Evolutionary conservation across 495 filamentous ascomycete genomes (phyloP).

Genomic region (Aspergillus ostianus): DNA sequence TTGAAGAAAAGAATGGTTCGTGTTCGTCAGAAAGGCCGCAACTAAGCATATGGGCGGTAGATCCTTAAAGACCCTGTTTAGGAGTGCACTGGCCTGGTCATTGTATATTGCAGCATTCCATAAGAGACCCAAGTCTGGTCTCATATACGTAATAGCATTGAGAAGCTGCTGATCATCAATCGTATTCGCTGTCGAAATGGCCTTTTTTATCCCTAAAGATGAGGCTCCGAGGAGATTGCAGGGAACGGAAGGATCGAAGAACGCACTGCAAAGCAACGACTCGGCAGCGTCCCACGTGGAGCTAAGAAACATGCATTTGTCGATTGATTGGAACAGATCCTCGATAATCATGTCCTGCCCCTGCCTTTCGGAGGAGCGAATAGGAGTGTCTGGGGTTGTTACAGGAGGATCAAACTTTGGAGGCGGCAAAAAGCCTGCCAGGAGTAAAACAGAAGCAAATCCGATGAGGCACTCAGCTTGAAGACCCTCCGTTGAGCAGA

Average conservation of each 20-base stretch:
- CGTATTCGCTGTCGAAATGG: constrained; percentile 1
- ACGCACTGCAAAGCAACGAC: constrained; percentile 23
- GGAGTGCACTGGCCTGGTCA: constrained; percentile 1
- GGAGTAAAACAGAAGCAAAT: constrained; percentile 12
- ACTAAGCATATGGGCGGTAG: constrained; percentile 17
- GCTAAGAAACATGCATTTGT: constrained; percentile 19
- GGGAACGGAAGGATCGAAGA: constrained; percentile 20
- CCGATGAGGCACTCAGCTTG: constrained; percentile 15
- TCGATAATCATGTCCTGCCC: constrained; percentile 6
- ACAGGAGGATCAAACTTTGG: constrained; percentile 14
- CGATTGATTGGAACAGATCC: constrained; percentile 9
- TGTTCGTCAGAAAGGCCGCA: constrained; percentile 18
- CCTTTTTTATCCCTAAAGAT: constrained; percentile 14
- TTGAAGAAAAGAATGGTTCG: constrained; percentile 20
- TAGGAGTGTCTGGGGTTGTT: constrained; percentile 1
- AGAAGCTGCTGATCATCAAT: constrained; percentile 6
- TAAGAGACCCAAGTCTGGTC: constrained; percentile 12
- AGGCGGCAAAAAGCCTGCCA: constrained; percentile 8
- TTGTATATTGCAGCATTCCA: constrained; percentile 14
- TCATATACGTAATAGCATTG: constrained; percentile 3
- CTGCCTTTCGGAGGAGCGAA: neutral
- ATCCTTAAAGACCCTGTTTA: constrained; percentile 1
- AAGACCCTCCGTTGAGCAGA: constrained; percentile 14
- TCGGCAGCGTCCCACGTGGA: constrained; percentile 15
- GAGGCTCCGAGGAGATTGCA: constrained; percentile 21